Conservation (phyloP, 768 basidiomycete genomes). For the Hypsizygus marmoreus region DNA sequence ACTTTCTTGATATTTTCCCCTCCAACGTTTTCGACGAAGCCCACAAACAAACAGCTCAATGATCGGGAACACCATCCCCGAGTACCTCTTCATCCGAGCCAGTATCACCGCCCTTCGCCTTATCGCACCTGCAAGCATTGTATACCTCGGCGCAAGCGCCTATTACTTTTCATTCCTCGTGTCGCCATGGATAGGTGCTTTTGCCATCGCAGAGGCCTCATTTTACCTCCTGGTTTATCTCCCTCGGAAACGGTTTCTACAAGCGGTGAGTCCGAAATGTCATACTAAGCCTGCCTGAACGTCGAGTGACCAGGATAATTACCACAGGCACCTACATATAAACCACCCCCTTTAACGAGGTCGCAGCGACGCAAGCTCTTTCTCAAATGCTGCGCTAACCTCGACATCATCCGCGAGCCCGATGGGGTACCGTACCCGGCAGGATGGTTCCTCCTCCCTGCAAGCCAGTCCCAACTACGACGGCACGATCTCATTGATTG, state of each 20-base stretch:
- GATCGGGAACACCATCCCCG: constrained; percentile 48
- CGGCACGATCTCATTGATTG: constrained; percentile 57
- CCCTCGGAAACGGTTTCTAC: constrained; percentile 46
- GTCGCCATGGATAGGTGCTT: constrained; percentile 29
- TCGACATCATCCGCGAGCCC: constrained; percentile 11
- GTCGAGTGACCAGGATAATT: background rate
- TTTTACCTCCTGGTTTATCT: constrained; percentile 55
- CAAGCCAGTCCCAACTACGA: constrained; percentile 27
- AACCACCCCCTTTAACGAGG: constrained; percentile 38
- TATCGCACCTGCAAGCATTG: constrained; percentile 50
- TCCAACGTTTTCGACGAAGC: background rate
- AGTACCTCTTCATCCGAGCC: constrained; percentile 55
- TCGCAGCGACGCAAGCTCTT: constrained; percentile 50
- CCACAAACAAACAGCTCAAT: constrained; percentile 27
- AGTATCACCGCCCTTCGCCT: constrained; percentile 48
- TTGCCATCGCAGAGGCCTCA: constrained; percentile 42
- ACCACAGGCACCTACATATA: constrained; percentile 32
- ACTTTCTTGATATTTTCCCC: background rate
- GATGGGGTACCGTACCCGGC: constrained; percentile 34
- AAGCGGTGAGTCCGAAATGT: constrained; percentile 40
- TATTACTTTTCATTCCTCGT: constrained; percentile 26
- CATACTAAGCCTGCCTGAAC: background rate
- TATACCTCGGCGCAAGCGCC: constrained; percentile 32
- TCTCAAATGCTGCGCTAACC: constrained; percentile 40
- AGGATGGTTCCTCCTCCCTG: constrained; percentile 54